Evolutionary conservation across 768 basidiomycete genomes (phyloP).

Genomic region (Lyophyllum atratum): DNA sequence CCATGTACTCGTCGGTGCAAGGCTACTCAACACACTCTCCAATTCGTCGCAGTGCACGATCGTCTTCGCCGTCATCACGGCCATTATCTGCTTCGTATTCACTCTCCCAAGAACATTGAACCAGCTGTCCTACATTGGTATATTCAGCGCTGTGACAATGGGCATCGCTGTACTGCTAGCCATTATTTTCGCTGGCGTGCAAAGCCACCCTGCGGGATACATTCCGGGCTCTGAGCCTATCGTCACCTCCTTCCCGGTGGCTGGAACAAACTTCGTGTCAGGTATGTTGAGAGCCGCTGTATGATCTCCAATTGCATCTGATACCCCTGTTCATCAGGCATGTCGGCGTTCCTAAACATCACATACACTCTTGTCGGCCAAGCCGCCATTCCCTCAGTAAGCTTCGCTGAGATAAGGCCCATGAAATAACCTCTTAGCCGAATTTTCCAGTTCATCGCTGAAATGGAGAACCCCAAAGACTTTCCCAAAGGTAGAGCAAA

Average conservation of each 20-base stretch:
- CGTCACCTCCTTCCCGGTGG: conserved; percentile 35
- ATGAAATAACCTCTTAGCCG: neutral
- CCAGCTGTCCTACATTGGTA: conserved; percentile 41
- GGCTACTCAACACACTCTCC: conserved; percentile 46
- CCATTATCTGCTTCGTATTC: conserved; percentile 40
- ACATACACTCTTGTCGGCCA: conserved; percentile 47
- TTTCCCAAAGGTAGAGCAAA: conserved; percentile 39
- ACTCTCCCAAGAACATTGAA: conserved; percentile 45
- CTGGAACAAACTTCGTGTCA: conserved; percentile 39
- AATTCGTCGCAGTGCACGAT: conserved; percentile 43
- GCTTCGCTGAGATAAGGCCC: conserved; percentile 1
- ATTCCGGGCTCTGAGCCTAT: conserved; percentile 35
- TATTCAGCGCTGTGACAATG: conserved; percentile 46
- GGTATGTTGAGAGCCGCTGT: conserved; percentile 21
- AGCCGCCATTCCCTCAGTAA: conserved; percentile 41
- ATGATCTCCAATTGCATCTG: neutral
- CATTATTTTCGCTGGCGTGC: conserved; percentile 41
- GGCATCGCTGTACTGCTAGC: conserved; percentile 45
- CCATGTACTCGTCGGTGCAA: conserved; percentile 47
- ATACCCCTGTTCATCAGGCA: conserved; percentile 24
- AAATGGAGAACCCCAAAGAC: conserved; percentile 48
- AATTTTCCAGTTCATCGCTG: conserved; percentile 40
- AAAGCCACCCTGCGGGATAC: conserved; percentile 44
- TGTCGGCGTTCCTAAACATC: conserved; percentile 50
- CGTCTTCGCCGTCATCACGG: conserved; percentile 34